Evolutionary conservation across 306 rosid species (phyloP).

Genomic region (Gleditsia sinensis): DNA sequence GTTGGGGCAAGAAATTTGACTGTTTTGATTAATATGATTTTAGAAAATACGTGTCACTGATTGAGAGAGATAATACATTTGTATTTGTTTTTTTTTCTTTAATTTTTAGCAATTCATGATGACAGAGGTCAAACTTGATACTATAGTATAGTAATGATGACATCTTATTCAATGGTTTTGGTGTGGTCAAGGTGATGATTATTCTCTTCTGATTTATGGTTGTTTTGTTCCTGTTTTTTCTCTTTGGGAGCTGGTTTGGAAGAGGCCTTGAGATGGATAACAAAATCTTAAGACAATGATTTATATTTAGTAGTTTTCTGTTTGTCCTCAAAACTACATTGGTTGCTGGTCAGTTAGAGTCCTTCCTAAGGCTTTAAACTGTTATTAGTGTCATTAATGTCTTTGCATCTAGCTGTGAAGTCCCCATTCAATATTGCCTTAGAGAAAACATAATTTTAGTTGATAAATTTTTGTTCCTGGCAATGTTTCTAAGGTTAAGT

Average conservation of each 20-base stretch:
- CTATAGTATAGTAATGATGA: too few species aligned
- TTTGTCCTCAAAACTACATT: neutral
- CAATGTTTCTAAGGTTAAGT: neutral
- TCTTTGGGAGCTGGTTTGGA: neutral
- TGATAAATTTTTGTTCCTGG: constrained; percentile 24
- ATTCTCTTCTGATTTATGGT: too few species aligned
- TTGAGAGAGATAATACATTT: too few species aligned
- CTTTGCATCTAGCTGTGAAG: neutral
- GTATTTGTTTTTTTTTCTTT: too few species aligned
- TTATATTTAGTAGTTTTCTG: neutral
- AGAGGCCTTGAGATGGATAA: neutral
- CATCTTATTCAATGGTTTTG: too few species aligned
- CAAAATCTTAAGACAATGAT: neutral
- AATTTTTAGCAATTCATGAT: too few species aligned
- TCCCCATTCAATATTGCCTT: neutral
- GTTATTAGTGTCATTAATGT: neutral
- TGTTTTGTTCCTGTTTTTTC: too few species aligned
- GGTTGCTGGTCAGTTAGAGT: neutral
- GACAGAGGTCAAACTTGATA: too few species aligned
- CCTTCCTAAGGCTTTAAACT: neutral
- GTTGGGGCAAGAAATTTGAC: too few species aligned
- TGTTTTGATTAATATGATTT: too few species aligned
- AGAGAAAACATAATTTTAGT: neutral
- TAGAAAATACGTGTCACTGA: too few species aligned
- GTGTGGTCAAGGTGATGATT: too few species aligned